Base-by-base conservation (phyloP, 768 basidiomycete genomes). In the Psilocybe cyanescens region DNA sequence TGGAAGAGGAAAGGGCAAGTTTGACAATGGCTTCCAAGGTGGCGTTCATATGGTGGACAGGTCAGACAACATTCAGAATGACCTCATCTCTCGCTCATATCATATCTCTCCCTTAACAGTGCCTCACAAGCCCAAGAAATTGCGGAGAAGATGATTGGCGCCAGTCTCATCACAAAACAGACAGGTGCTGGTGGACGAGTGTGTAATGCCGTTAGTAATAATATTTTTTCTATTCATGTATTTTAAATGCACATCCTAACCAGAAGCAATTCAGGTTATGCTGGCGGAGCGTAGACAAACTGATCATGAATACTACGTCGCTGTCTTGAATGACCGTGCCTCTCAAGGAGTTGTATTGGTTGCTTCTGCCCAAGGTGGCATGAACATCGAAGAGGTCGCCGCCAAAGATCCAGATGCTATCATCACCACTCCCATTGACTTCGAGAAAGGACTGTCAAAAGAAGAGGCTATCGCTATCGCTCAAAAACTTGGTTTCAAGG, bases 341-440 rank as follows among this genome's bases (percentile, higher is more conserved):
- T 81, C 90, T 5, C 89, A 94, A 62, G 90, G 92, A 12, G 92
- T 95, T 47, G 97, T 98, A 31, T 85, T 99, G 50, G 97, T 99
- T 57, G 90, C 90, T 17, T 99, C 97, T 47, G 83, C 84, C 17
- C 95, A 98, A 72, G 97, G 97, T 58, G 97, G 97, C 59, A 99
- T 99, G 97, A 99, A 99, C 78, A 99, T 99, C 71, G 97, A 99
- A 76, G 97, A 99, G 70, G 97, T 99, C 50, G 97, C 97, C 29
- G 93, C 94, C 31, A 94, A 96, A 68, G 94, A 97, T 71, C 97
- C 97, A 37, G 78, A 80, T 39, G 92, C 97, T 44, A 99, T 99
- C 76, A 94, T 99, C 70, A 99, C 96, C 49, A 95, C 92, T 9
- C 92, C 94, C 50, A 93, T 99, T 68, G 81, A 91, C 74, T 94